Conservation (phyloP, 345 rosid genomes). For the Eucalyptus fibrosa region DNA sequence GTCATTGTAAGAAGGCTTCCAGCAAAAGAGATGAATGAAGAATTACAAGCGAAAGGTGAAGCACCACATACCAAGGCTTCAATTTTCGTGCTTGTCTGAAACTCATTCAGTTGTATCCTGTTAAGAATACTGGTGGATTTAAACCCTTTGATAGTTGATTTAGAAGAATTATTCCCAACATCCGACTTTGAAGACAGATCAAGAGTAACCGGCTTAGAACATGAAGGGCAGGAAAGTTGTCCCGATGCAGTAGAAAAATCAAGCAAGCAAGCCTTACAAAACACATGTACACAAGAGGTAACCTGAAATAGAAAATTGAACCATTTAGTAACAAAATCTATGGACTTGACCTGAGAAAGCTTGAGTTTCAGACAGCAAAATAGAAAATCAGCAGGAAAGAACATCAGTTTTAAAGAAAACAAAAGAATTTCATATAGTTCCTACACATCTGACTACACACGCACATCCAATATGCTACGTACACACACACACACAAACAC, state of each 20-base stretch:
- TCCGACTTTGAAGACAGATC: slow-evolving; percentile 52
- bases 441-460: not conserved
- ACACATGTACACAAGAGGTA: slow-evolving; percentile 63
- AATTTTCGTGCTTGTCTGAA: slow-evolving; percentile 96
- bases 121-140: slow-evolving; percentile 79
- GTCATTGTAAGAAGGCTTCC: not conserved
- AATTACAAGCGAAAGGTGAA: not conserved
- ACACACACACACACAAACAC: not conserved
- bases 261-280: slow-evolving; percentile 88
- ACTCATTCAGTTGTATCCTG: slow-evolving; percentile 64
- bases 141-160: slow-evolving; percentile 62
- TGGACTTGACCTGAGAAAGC: not conserved
- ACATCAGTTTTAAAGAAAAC: not conserved
- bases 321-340: not conserved
- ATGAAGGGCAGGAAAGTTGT: slow-evolving; percentile 66
- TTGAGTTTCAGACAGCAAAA: not conserved
- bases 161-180: slow-evolving; percentile 30
- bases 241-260: slow-evolving; percentile 54
- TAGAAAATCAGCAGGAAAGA: not conserved
- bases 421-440: not conserved
- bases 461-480: not conserved
- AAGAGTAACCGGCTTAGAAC: slow-evolving; percentile 62
- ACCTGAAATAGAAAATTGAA: slow-evolving; percentile 33
- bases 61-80: slow-evolving; percentile 79
- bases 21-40: not conserved